Conservation (phyloP, 2,329 filamentous ascomycete genomes). For the Bipolaris victoriae region DNA sequence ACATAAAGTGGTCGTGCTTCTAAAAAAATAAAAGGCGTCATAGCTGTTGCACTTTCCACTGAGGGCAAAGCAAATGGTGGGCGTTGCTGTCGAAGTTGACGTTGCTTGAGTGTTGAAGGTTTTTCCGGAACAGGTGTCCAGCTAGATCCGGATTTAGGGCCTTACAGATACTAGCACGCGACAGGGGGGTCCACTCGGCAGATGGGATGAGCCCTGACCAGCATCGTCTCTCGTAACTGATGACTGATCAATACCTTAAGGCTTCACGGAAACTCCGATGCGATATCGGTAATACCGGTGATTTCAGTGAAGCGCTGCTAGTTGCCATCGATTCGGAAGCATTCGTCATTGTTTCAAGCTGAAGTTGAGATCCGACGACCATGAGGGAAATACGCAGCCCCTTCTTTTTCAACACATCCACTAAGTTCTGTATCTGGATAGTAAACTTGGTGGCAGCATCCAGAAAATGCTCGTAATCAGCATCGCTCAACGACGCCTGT, state of each 20-base stretch:
- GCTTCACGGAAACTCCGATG: background rate
- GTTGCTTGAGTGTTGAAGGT: too few species aligned
- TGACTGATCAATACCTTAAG: background rate
- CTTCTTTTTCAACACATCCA: slow-evolving; percentile 1
- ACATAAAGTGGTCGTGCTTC: too few species aligned
- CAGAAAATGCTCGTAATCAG: slow-evolving; percentile 9
- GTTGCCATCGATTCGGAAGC: background rate
- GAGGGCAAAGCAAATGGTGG: too few species aligned
- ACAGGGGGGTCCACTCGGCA: too few species aligned
- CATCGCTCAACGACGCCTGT: slow-evolving; percentile 8
- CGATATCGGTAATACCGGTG: background rate
- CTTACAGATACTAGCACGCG: too few species aligned
- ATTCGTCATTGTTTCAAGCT: background rate
- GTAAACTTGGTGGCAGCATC: slow-evolving; percentile 6
- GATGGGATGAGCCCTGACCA: too few species aligned
- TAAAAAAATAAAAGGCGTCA: too few species aligned
- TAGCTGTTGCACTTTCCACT: too few species aligned
- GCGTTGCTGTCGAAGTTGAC: too few species aligned
- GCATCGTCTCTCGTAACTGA: too few species aligned
- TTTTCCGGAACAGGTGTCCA: too few species aligned
- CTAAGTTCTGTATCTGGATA: background rate
- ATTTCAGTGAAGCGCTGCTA: background rate
- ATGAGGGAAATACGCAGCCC: slow-evolving; percentile 7
- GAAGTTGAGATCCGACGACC: background rate
- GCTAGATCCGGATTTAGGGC: too few species aligned